Percentiles rank a stretch among this genome's conserved stretches.
phyloP scores from a whole-genome alignment of 106 monocot species.

The Acorus gramineus region DNA sequence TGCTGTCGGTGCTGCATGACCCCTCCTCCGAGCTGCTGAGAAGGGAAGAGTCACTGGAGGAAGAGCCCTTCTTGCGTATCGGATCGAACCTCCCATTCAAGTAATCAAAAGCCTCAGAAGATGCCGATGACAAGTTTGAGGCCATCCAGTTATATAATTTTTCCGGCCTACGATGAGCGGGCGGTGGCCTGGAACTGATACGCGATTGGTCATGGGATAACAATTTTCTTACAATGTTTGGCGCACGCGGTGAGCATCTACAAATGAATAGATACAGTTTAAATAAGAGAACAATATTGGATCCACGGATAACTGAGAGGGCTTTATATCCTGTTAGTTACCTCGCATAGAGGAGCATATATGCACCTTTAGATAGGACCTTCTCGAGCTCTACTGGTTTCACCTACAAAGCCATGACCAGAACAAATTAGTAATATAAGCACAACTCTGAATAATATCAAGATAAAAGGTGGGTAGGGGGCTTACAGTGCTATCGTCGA shows the following conservation, averaged over 20 bases:
- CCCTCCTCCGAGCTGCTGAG: slow-evolving; percentile 39
- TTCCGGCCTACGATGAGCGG: too few relatives aligned
- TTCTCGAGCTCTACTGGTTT: slow-evolving; percentile 51
- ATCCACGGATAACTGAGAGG: neutral
- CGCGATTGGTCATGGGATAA: slow-evolving; percentile 1
- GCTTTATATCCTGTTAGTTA: slow-evolving; percentile 4
- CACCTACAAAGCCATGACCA: slow-evolving; percentile 20
- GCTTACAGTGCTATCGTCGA: slow-evolving; percentile 75
- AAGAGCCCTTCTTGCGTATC: slow-evolving; percentile 1
- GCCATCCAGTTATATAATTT: too few relatives aligned
- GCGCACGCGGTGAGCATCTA: slow-evolving; percentile 55
- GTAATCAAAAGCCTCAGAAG: too few relatives aligned
- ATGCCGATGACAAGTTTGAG: too few relatives aligned
- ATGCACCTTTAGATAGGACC: slow-evolving; percentile 55
- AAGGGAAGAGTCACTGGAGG: slow-evolving; percentile 38
- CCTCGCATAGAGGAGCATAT: slow-evolving; percentile 81
- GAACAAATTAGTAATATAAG: too few relatives aligned
- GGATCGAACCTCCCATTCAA: too few relatives aligned
- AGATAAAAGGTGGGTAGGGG: neutral
- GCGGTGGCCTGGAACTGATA: too few relatives aligned
- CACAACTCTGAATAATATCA: too few relatives aligned
- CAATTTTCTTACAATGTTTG: slow-evolving; percentile 25
- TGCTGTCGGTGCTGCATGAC: slow-evolving; percentile 50
- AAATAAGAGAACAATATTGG: neutral
- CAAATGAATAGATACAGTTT: neutral